A percentile compares a stretch with the other conserved stretches of the same genome.
phyloP scores from a whole-genome alignment of 768 basidiomycete genomes.

The Naganishia randhawae region DNA sequence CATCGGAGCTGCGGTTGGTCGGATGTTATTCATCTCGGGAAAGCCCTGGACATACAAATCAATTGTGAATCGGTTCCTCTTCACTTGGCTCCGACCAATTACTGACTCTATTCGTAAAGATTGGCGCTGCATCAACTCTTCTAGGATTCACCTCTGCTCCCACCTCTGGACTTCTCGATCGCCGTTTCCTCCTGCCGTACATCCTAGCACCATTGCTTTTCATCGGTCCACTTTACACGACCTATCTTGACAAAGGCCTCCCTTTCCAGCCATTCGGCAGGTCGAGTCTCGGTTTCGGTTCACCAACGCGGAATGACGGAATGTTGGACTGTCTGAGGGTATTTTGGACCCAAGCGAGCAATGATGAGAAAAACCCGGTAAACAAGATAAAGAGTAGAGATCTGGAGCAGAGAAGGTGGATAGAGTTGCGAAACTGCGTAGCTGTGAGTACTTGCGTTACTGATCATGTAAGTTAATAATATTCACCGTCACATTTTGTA shows the following conservation, averaged over 20 bases:
- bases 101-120: background rate
- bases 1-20: slow-evolving; percentile 52
- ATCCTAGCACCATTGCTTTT: slow-evolving; percentile 71
- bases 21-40: background rate
- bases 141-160: slow-evolving; percentile 23
- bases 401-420: slow-evolving; percentile 46
- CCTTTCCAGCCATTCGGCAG: slow-evolving; percentile 34
- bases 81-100: background rate
- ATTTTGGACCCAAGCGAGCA: slow-evolving; percentile 12
- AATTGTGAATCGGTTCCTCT: background rate
- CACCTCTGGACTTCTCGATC: slow-evolving; percentile 13
- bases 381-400: background rate
- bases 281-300: slow-evolving; percentile 48
- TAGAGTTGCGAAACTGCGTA: slow-evolving; percentile 69
- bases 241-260: slow-evolving; percentile 42
- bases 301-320: background rate
- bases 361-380: slow-evolving; percentile 19
- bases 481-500: background rate
- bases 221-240: slow-evolving; percentile 68
- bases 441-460: slow-evolving; percentile 47
- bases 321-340: slow-evolving; percentile 14
- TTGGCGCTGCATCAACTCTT: slow-evolving; percentile 24
- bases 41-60: background rate
- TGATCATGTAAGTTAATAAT: too few species aligned
- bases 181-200: slow-evolving; percentile 52